Base-by-base conservation (phyloP, 2,329 filamentous ascomycete genomes). In the Colletotrichum lupini region DNA sequence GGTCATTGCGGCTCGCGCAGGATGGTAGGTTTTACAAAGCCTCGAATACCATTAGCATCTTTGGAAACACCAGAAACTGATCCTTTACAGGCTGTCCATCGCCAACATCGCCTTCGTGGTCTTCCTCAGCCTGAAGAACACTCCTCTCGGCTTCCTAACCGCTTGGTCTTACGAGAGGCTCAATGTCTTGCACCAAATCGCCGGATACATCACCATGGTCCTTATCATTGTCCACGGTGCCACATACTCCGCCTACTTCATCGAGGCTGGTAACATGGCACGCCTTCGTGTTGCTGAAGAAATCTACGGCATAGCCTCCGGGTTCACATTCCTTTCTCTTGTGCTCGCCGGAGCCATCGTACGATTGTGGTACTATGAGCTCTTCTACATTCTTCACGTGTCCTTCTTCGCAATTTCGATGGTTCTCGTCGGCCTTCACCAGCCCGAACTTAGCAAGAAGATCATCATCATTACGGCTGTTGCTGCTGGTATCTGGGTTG, bases 141-240 rank as follows among this genome's bases (percentile, higher is more conserved):
- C 89, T 0, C 90, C 89, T 0, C 78, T 91, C 22, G 86, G 86
- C 0, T 85, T 86, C 72, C 75, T 92, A 12, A 87, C 87, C 1
- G 81, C 85, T 1, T 88, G 87, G 76, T 90, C 89, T 5, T 89
- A 92, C 77, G 89, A 91, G 73, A 84, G 87, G 24, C 84, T 92
- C 64, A 91, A 90, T 76, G 83, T 87, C 61, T 82, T 92, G 3
- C 90, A 92, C 76, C 87, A 87, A 70, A 80, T 88, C 22, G 84
- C 85, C 4, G 89, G 89, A 3, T 88, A 86, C 75, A 83, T 83
- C 7, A 86, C 87, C 22, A 82, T 90, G 30, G 68, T 82, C 42
- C 81, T 83, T 42, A 79, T 86, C 70, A 78, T 89, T 19, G 71
- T 89, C 2, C 89, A 91, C 67, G 83, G 80, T 2, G 80, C 80